These are phyloP conservation scores for Mycena vitilis DNA, from an alignment of 768 basidiomycete genomes.

Conservation along the genomic window DNA sequence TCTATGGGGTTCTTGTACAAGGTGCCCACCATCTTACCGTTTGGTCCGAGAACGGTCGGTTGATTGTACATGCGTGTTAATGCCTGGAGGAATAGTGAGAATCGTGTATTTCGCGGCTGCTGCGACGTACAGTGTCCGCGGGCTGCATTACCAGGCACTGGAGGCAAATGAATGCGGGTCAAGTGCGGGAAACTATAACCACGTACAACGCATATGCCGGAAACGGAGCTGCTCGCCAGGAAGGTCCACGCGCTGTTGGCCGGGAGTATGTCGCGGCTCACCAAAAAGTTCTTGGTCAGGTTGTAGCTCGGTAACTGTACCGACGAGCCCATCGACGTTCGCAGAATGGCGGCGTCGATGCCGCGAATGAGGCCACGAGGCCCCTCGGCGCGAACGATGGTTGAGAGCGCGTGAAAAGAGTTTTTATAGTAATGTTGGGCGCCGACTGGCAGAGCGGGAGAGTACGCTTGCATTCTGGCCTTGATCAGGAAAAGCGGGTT, in stretches of 20 bases:
- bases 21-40: slow-evolving; percentile 78
- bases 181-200: slow-evolving; percentile 29
- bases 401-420: slow-evolving; percentile 83
- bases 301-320: slow-evolving; percentile 97
- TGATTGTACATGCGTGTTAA: slow-evolving; percentile 98
- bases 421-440: slow-evolving; percentile 93
- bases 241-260: slow-evolving; percentile 89
- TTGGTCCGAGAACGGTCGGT: slow-evolving; percentile 76
- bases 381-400: slow-evolving; percentile 84
- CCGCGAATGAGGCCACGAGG: slow-evolving; percentile 87
- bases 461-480: slow-evolving; percentile 99
- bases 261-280: slow-evolving; percentile 73
- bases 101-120: background rate
- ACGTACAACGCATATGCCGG: slow-evolving; percentile 91
- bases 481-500: slow-evolving; percentile 96
- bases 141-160: slow-evolving; percentile 95
- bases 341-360: slow-evolving; percentile 91
- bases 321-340: slow-evolving; percentile 95
- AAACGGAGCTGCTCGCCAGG: slow-evolving; percentile 87
- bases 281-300: slow-evolving; percentile 87
- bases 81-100: slow-evolving; percentile 56
- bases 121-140: slow-evolving; percentile 75
- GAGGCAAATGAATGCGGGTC: slow-evolving; percentile 13
- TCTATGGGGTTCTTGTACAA: slow-evolving; percentile 94
- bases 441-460: slow-evolving; percentile 93